Evolutionary conservation across 192 early-diverging fungal species (phyloP).

Genomic region (Backusella morwellensis): DNA sequence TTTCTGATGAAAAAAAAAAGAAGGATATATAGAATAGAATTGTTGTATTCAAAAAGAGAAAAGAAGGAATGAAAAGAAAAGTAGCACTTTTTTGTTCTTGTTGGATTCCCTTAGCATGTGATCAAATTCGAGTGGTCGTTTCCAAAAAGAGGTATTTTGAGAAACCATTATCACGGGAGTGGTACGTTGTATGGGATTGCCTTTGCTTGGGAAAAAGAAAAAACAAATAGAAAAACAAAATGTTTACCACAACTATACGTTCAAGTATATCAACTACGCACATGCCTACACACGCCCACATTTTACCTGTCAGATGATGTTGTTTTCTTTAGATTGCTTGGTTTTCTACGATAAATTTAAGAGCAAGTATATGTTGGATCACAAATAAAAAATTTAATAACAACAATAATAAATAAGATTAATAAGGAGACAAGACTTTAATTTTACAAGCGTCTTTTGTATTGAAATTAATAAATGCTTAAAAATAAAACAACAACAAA

Average conservation of each 20-base stretch:
- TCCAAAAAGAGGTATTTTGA: not conserved
- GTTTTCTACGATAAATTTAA: not conserved
- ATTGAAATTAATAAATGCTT: not conserved
- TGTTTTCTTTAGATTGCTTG: not conserved
- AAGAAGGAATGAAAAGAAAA: not conserved
- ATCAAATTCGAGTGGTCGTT: not conserved
- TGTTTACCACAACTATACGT: not conserved
- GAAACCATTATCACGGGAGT: constrained; percentile 1
- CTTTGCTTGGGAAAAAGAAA: not conserved
- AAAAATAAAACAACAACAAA: not conserved
- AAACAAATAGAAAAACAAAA: not conserved
- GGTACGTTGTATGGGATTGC: not conserved
- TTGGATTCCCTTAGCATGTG: not conserved
- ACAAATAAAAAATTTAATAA: not conserved
- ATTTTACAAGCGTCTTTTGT: not conserved
- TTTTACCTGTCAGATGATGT: not conserved
- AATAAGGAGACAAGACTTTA: not conserved
- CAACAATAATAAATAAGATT: not conserved
- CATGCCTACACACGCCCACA: not conserved
- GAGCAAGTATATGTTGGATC: not conserved
- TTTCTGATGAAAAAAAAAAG: not conserved
- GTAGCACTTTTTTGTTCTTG: not conserved
- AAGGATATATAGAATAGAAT: not conserved
- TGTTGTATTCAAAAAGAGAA: not conserved
- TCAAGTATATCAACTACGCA: not conserved